A percentile compares a stretch with the other conserved stretches of the same genome.
These are phyloP conservation scores for Funneliformis caledonium DNA, from an alignment of 371 early-diverging fungal species.

Conservation along the genomic window DNA sequence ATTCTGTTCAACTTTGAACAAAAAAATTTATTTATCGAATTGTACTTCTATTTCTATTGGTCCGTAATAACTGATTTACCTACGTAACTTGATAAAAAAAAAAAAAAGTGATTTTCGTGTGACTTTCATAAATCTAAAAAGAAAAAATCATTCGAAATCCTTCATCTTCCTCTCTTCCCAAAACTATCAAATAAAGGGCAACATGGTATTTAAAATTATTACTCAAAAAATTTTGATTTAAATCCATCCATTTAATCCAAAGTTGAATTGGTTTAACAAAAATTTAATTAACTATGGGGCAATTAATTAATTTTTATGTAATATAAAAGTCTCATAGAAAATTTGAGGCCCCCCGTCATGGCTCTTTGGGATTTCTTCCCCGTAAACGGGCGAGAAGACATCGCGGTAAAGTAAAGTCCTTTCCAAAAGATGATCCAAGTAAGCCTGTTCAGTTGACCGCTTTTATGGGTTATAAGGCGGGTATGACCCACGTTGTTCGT, in stretches of 20 bases:
- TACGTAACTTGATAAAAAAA: too few relatives aligned
- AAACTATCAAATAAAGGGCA: not conserved
- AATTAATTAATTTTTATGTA: not conserved
- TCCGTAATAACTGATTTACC: too few relatives aligned
- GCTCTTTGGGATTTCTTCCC: constrained; percentile 99
- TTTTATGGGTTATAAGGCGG: constrained; percentile 99
- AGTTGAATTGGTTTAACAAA: not conserved
- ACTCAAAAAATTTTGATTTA: not conserved
- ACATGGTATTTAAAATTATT: not conserved
- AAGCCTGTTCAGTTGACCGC: constrained; percentile 98
- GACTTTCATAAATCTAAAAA: not conserved
- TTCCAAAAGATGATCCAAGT: constrained; percentile 97
- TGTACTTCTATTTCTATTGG: too few relatives aligned
- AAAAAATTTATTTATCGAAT: too few relatives aligned
- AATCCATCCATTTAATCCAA: not conserved
- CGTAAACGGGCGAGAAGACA: constrained; percentile 96
- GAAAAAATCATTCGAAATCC: not conserved
- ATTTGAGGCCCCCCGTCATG: constrained; percentile 96
- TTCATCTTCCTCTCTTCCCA: not conserved
- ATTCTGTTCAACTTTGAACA: too few relatives aligned
- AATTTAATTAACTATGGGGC: not conserved
- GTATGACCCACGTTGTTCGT: constrained; percentile 99
- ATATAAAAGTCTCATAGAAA: constrained; percentile 76
- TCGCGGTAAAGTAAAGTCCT: constrained; percentile 97
- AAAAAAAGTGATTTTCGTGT: not conserved